Percentiles rank a stretch among this genome's conserved stretches.
phyloP scores from a whole-genome alignment of 2,329 filamentous ascomycete species.

The Remersonia thermophila region DNA sequence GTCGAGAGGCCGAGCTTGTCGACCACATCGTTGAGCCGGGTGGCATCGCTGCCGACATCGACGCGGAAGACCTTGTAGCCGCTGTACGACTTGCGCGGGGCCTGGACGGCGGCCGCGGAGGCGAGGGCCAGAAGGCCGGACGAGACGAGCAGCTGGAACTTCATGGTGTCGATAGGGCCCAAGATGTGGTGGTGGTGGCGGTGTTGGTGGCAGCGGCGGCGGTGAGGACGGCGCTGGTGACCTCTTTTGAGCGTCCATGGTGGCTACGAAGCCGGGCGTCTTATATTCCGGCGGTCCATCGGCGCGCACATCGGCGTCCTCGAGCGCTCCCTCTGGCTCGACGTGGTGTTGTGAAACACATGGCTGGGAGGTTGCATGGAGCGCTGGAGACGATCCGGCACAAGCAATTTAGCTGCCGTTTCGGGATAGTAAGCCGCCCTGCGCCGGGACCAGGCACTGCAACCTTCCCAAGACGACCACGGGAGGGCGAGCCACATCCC shows the following conservation, averaged over 20 bases:
- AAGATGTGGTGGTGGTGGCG: background rate
- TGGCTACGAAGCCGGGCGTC: too few species aligned
- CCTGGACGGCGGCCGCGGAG: constrained; percentile 5
- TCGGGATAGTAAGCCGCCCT: background rate
- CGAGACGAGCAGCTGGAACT: constrained; percentile 6
- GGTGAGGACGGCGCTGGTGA: background rate
- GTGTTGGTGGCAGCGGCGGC: background rate
- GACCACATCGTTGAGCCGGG: constrained; percentile 24
- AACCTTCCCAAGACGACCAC: constrained; percentile 4
- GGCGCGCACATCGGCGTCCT: background rate
- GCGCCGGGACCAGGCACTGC: constrained; percentile 1
- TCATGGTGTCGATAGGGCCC: constrained; percentile 8
- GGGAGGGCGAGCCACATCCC: background rate
- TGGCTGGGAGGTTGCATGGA: background rate
- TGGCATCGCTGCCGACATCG: constrained; percentile 23
- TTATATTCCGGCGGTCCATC: background rate
- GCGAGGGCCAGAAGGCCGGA: constrained; percentile 11
- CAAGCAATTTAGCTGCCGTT: constrained; percentile 1
- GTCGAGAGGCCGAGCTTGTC: constrained; percentile 24
- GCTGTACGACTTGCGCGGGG: constrained; percentile 25
- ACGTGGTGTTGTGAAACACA: background rate
- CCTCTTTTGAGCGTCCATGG: background rate
- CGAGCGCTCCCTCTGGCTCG: background rate
- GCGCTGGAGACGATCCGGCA: background rate
- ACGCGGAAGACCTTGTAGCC: constrained; percentile 35